phyloP scores from a whole-genome alignment of 208 protist species.

The Crithidia sp. region DNA sequence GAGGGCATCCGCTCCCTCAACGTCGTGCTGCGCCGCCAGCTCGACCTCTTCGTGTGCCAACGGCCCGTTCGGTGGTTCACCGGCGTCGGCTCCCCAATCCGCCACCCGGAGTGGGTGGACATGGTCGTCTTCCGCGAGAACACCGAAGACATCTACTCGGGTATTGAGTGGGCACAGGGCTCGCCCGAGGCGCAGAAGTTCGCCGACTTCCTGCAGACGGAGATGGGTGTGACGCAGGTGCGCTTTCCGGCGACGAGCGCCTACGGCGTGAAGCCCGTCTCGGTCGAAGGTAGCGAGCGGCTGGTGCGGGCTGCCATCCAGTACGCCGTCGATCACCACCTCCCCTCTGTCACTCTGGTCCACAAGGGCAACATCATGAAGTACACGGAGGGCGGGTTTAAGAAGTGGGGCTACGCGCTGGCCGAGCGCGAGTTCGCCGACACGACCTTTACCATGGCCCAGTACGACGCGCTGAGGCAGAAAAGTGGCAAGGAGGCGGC shows the following conservation, averaged over 20 bases:
- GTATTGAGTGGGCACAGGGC: constrained; percentile 54
- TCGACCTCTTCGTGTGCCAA: constrained; percentile 59
- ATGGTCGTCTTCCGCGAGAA: constrained; percentile 69
- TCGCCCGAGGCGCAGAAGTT: constrained; percentile 44
- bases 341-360: constrained; percentile 55
- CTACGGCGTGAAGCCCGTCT: constrained; percentile 60
- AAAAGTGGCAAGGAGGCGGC: constrained; percentile 45
- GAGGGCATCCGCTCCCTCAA: constrained; percentile 62
- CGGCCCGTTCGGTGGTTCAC: constrained; percentile 55
- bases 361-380: constrained; percentile 78
- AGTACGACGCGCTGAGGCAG: constrained; percentile 43
- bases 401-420: constrained; percentile 54
- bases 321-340: constrained; percentile 47
- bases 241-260: constrained; percentile 47
- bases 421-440: constrained; percentile 44
- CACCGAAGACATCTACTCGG: constrained; percentile 65
- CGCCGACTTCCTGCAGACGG: constrained; percentile 31
- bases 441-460: constrained; percentile 34
- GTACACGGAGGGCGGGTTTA: constrained; percentile 58
- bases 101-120: constrained; percentile 57
- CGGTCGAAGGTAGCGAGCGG: constrained; percentile 51
- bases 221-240: constrained; percentile 46
- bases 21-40: constrained; percentile 51
- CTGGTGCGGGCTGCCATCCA: constrained; percentile 53
- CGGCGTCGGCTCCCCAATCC: constrained; percentile 45